These are phyloP conservation scores for Talaromyces liani DNA, from an alignment of 495 filamentous ascomycete genomes.

Conservation along the genomic window DNA sequence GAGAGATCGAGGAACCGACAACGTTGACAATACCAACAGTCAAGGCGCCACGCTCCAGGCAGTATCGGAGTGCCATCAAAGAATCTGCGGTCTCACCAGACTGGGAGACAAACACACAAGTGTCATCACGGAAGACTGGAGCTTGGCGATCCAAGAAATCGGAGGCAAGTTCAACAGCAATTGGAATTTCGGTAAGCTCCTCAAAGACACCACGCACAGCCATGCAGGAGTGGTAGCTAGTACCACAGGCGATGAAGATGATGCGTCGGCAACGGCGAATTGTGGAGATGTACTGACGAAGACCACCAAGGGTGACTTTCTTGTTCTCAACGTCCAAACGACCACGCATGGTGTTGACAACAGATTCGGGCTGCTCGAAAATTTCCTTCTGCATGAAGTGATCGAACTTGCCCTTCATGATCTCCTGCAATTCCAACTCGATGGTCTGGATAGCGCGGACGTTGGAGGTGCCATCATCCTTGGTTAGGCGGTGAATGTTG, in stretches of 20 bases:
- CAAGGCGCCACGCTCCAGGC: conserved; percentile 90
- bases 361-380: conserved; percentile 98
- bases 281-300: conserved; percentile 91
- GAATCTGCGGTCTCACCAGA: conserved; percentile 99
- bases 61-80: conserved; percentile 92
- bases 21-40: conserved; percentile 98
- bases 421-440: conserved; percentile 97
- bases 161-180: conserved; percentile 91
- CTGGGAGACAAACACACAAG: conserved; percentile 97
- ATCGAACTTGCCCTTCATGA: conserved; percentile 99
- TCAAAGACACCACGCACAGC: conserved; percentile 96
- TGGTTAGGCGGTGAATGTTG: conserved; percentile 96
- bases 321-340: conserved; percentile 90
- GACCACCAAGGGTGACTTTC: conserved; percentile 87
- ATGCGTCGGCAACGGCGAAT: conserved; percentile 93
- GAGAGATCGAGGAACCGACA: conserved; percentile 95
- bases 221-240: conserved; percentile 98
- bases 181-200: conserved; percentile 96
- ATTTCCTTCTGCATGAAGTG: conserved; percentile 99
- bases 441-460: conserved; percentile 96
- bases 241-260: conserved; percentile 98
- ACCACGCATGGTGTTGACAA: conserved; percentile 99
- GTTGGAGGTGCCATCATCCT: conserved; percentile 93
- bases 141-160: conserved; percentile 97
- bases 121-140: conserved; percentile 99